Evolutionary conservation across 148 eudicot species (phyloP), one percentile per base, ranked within the genome.

Genomic region (Limonium bicolor): DNA sequence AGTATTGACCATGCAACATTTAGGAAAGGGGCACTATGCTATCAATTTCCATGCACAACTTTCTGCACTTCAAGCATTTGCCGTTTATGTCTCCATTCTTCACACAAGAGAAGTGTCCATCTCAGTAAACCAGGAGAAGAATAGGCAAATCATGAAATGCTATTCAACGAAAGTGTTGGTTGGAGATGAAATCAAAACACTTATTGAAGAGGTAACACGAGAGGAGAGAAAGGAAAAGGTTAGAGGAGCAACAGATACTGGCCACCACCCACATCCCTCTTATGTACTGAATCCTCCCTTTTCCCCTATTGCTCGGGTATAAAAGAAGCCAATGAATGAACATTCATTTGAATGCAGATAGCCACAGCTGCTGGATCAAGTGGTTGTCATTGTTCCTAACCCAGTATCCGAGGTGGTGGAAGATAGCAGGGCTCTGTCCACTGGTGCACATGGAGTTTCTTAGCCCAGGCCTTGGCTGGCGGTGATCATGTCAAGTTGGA

Each of bases 291-390:
- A 83, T 41, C 96, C 92, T 26, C 96, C 96, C 17, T 79, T 88
- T 61, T 88, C 96, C 47, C 96, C 96, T n/a, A 83, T 88, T 39
- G 68, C 78, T 21, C 73, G 94, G 37, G 96, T 72, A 33, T 88
- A 64, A 50, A 5, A n/a, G n/a, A n/a, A n/a, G n/a, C n/a, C n/a
- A n/a, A n/a, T n/a, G n/a, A n/a, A n/a, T n/a, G n/a, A n/a, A n/a
- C n/a, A n/a, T n/a, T n/a, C n/a, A n/a, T n/a, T n/a, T n/a, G n/a
- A n/a, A n/a, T n/a, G n/a, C n/a, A n/a, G n/a, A n/a, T n/a, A n/a
- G n/a, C n/a, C n/a, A n/a, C n/a, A n/a, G n/a, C n/a, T n/a, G n/a
- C n/a, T n/a, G n/a, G n/a, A n/a, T n/a, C n/a, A n/a, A n/a, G n/a
- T n/a, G n/a, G n/a, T n/a, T n/a, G n/a, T n/a, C n/a, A n/a, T n/a